A percentile compares a stretch with the other conserved stretches of the same genome.
Evolutionary conservation across 768 basidiomycete species (phyloP).

Genomic region (Gelatoporia subvermispora): DNA sequence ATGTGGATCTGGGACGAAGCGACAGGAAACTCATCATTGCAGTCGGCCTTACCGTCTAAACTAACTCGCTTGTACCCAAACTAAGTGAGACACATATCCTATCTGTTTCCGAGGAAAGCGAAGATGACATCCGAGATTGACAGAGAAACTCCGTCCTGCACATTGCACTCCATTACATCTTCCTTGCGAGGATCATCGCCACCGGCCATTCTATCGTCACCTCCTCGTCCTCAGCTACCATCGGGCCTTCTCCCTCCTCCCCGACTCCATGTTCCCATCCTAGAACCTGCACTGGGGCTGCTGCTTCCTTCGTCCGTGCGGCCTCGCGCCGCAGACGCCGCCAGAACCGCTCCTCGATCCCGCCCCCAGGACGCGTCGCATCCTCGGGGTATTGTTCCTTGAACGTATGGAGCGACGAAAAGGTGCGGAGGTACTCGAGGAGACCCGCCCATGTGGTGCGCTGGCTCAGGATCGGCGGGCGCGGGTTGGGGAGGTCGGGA

Average conservation of each 20-base stretch:
- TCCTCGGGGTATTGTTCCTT: conserved; percentile 62
- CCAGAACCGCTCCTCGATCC: conserved; percentile 64
- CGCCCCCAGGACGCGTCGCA: conserved; percentile 42
- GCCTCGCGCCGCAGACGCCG: conserved; percentile 41
- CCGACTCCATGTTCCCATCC: conserved; percentile 28
- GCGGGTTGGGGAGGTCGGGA: conserved; percentile 30
- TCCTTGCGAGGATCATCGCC: conserved; percentile 22
- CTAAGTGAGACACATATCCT: too few relatives aligned
- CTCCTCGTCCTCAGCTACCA: conserved; percentile 21
- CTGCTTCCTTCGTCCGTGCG: conserved; percentile 18
- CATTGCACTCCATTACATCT: conserved; percentile 10
- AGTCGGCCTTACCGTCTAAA: too few relatives aligned
- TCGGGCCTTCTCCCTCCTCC: conserved; percentile 12
- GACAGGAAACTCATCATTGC: too few relatives aligned
- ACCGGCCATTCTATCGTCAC: conserved; percentile 39
- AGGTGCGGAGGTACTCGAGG: conserved; percentile 64
- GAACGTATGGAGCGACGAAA: conserved; percentile 65
- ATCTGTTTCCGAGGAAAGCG: too few relatives aligned
- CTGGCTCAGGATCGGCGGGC: conserved; percentile 52
- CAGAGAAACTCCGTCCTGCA: too few relatives aligned
- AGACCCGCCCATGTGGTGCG: conserved; percentile 63
- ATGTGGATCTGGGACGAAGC: too few relatives aligned
- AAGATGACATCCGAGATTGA: too few relatives aligned
- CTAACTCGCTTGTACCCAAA: too few relatives aligned
- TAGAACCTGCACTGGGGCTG: conserved; percentile 1